These are phyloP conservation scores for Quercus glauca DNA, from an alignment of 306 rosid genomes.

Conservation along the genomic window DNA sequence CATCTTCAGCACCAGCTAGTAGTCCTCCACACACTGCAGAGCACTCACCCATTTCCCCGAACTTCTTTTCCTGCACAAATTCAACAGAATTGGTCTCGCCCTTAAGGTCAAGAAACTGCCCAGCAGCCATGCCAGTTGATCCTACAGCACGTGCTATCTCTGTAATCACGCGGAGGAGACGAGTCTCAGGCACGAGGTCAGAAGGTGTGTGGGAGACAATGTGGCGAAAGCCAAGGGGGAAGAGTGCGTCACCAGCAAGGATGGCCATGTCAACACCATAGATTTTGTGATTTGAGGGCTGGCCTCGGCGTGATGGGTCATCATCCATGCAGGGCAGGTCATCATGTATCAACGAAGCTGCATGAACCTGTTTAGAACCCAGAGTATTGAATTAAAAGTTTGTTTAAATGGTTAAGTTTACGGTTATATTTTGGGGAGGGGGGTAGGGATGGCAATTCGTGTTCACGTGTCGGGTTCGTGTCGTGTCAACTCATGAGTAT, in stretches of 20 bases:
- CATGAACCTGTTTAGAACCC: conserved; percentile 67
- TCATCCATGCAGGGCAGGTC: conserved; percentile 99
- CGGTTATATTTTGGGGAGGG: background rate
- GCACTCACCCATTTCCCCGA: conserved; percentile 90
- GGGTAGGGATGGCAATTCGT: too few relatives aligned
- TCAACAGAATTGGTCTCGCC: conserved; percentile 67
- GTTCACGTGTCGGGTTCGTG: too few relatives aligned
- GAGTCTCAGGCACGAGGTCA: conserved; percentile 64
- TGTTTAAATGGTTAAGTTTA: background rate
- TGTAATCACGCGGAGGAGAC: conserved; percentile 69
- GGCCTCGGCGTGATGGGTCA: conserved; percentile 73
- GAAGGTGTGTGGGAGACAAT: conserved; percentile 80
- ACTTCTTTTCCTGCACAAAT: conserved; percentile 85
- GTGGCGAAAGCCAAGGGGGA: conserved; percentile 91
- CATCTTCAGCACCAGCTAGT: conserved; percentile 75
- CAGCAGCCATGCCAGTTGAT: conserved; percentile 97
- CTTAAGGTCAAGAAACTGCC: conserved; percentile 86
- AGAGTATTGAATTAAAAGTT: background rate
- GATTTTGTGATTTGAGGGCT: conserved; percentile 79
- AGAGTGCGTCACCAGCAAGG: conserved; percentile 89
- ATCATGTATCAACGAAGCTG: conserved; percentile 89
- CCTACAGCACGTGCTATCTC: conserved; percentile 91
- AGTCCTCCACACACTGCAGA: conserved; percentile 95
- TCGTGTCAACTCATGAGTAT: too few relatives aligned
- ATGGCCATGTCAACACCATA: conserved; percentile 94